Conservation (phyloP, 2,329 filamentous ascomycete species). For the Aspergillus sp. region DNA sequence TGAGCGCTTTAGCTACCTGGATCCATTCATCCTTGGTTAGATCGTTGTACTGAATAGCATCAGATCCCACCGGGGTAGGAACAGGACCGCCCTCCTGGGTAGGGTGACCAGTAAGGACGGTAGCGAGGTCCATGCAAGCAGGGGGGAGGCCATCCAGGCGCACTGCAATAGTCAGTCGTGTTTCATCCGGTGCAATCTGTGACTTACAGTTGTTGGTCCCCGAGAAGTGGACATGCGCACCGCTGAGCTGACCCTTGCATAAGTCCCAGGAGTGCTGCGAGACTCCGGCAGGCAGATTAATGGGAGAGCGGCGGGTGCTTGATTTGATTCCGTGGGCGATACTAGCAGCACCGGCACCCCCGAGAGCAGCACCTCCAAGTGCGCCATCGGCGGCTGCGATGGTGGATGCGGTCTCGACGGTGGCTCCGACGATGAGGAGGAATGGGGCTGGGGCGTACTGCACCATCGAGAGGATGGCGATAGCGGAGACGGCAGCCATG, state of each 20-base stretch:
- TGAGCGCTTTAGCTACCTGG: no score
- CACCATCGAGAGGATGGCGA: constrained; percentile 2
- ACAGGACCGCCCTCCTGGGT: constrained; percentile 3
- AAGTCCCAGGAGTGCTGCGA: constrained; percentile 3
- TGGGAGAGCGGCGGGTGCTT: not conserved
- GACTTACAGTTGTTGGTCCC: not conserved
- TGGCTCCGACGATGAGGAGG: not conserved
- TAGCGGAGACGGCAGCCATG: not conserved
- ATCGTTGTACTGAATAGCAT: no score
- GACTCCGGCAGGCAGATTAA: constrained; percentile 1
- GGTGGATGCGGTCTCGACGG: not conserved
- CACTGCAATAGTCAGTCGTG: not conserved
- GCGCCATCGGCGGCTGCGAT: not conserved
- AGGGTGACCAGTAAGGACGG: constrained; percentile 4
- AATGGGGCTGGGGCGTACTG: constrained; percentile 4
- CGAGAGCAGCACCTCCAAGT: not conserved
- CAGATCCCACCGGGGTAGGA: not conserved
- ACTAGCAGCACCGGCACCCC: constrained; percentile 2
- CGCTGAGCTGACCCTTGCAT: constrained; percentile 4
- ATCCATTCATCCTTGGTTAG: no score
- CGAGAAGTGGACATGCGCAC: not conserved
- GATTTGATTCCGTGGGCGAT: not conserved
- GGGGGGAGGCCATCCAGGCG: constrained; percentile 3
- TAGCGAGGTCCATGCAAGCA: constrained; percentile 8
- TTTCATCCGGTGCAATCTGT: not conserved